Percentiles rank a stretch among this genome's conserved stretches.
Evolutionary conservation across 768 basidiomycete genomes (phyloP).

Genomic region (Serendipita vermifera): DNA sequence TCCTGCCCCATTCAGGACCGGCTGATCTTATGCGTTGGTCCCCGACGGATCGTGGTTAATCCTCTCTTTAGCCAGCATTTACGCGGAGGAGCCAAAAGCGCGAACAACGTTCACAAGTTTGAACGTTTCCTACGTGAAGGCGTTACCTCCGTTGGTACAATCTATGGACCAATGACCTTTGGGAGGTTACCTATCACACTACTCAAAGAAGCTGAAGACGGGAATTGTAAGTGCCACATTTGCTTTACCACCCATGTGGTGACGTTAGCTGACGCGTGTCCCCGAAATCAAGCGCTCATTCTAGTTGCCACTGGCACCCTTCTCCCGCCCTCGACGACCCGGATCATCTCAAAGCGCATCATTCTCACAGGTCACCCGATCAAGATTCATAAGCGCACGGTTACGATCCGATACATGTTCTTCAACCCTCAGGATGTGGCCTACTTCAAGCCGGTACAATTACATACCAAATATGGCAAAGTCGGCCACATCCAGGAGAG

Average conservation of each 20-base stretch:
- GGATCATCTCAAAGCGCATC: conserved; percentile 86
- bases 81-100: conserved; percentile 75
- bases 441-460: conserved; percentile 87
- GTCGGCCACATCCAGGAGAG: conserved; percentile 83
- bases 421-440: conserved; percentile 84
- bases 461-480: conserved; percentile 84
- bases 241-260: not conserved
- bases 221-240: conserved; percentile 39
- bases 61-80: conserved; percentile 90
- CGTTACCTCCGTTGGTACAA: conserved; percentile 65
- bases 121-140: conserved; percentile 84
- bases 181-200: conserved; percentile 73
- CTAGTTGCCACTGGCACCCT: conserved; percentile 87
- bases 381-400: conserved; percentile 94
- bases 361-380: conserved; percentile 92
- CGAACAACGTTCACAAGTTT: conserved; percentile 96
- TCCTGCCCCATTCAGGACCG: conserved; percentile 46
- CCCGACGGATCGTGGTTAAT: conserved; percentile 68
- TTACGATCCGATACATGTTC: conserved; percentile 97
- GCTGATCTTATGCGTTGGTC: conserved; percentile 76
- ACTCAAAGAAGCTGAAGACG: conserved; percentile 53
- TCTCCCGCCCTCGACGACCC: conserved; percentile 77
- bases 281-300: conserved; percentile 41
- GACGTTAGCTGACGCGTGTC: conserved; percentile 9
- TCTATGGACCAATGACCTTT: conserved; percentile 79